phyloP scores from a whole-genome alignment of 768 basidiomycete species.

The Lactifluus pinguis region DNA sequence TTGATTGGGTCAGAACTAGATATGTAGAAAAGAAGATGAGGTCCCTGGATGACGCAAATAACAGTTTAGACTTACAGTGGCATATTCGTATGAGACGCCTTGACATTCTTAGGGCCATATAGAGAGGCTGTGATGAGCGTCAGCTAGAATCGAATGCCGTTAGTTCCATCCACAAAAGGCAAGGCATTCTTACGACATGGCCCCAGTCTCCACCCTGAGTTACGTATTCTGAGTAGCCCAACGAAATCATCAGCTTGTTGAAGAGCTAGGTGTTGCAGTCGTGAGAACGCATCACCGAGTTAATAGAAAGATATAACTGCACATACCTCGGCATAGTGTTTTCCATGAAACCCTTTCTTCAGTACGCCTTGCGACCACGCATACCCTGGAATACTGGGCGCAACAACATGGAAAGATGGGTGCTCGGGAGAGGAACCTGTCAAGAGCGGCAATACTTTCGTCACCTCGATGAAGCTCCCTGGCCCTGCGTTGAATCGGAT shows the following conservation, averaged over 20 bases:
- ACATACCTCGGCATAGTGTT: constrained; percentile 49
- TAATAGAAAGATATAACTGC: not conserved
- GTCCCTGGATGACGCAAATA: not conserved
- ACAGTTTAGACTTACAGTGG: constrained; percentile 20
- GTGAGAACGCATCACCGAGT: not conserved
- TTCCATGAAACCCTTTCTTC: constrained; percentile 39
- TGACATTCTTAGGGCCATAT: constrained; percentile 26
- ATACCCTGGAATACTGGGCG: constrained; percentile 48
- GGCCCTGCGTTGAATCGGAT: constrained; percentile 38
- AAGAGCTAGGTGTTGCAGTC: constrained; percentile 1
- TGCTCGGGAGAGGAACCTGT: constrained; percentile 31
- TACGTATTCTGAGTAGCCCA: constrained; percentile 29
- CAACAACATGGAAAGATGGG: constrained; percentile 57
- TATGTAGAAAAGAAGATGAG: not conserved
- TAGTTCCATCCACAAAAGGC: not conserved
- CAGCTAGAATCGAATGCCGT: constrained; percentile 18
- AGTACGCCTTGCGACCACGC: constrained; percentile 52
- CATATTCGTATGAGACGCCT: constrained; percentile 30
- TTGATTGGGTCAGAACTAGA: not conserved
- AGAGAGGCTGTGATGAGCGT: constrained; percentile 20
- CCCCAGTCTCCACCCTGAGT: constrained; percentile 46
- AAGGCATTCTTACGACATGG: constrained; percentile 24
- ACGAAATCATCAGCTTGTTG: constrained; percentile 20
- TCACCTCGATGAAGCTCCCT: constrained; percentile 48
- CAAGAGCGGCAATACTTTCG: constrained; percentile 49